These are phyloP conservation scores for Vanilla planifolia DNA, from an alignment of 106 monocot genomes.

Conservation along the genomic window DNA sequence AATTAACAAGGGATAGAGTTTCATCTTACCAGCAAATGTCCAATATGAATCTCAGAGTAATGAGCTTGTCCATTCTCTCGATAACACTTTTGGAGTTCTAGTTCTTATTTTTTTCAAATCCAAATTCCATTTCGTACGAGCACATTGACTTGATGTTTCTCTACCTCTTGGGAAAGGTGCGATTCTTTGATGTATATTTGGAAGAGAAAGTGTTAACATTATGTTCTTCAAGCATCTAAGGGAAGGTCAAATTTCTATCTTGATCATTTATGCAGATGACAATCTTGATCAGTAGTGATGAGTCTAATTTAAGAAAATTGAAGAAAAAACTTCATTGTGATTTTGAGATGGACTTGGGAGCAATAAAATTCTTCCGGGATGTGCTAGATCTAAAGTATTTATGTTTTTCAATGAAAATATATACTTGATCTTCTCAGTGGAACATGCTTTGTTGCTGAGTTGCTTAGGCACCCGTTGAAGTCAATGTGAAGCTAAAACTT, in stretches of 20 bases:
- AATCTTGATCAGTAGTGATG: background rate
- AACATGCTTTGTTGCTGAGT: constrained; percentile 3
- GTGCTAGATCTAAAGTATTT: constrained; percentile 1
- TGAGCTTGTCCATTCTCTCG: too few species aligned
- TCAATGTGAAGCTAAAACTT: background rate
- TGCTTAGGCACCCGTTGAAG: background rate
- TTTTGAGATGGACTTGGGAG: constrained; percentile 2
- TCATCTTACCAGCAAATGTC: too few species aligned
- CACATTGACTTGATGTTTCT: too few species aligned
- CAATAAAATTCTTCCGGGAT: background rate
- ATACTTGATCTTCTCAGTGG: background rate
- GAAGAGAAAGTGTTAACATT: too few species aligned
- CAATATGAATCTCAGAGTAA: too few species aligned
- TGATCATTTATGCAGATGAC: constrained; percentile 3
- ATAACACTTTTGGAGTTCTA: too few species aligned
- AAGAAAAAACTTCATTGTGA: background rate
- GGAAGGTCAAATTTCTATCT: background rate
- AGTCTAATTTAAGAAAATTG: background rate
- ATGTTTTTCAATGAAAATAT: background rate
- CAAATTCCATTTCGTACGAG: too few species aligned
- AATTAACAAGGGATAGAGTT: too few species aligned
- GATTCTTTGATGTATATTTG: too few species aligned
- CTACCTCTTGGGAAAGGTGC: too few species aligned
- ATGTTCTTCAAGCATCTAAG: background rate
- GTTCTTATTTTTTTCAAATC: too few species aligned